phyloP scores from a whole-genome alignment of 2,329 filamentous ascomycete species.

The Shiraia sp. region DNA sequence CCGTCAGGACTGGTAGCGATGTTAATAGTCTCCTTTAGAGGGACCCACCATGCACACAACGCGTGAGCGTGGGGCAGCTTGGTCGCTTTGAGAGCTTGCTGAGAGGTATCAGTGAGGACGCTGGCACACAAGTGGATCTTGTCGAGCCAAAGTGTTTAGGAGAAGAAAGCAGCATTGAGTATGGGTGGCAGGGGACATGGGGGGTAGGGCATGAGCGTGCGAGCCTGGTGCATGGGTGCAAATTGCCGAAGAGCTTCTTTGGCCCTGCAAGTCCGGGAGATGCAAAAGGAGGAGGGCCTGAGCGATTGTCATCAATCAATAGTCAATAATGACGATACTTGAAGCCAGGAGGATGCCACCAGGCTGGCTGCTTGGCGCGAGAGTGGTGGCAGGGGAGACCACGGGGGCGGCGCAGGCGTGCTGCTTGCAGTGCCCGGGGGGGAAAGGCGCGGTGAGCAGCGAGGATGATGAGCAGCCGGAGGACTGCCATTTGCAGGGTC shows the following conservation, averaged over 20 bases:
- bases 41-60: constrained; percentile 32
- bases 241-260: constrained; percentile 12
- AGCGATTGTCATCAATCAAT: too few relatives aligned
- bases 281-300: constrained; percentile 33
- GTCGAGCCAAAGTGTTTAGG: too few relatives aligned
- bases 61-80: constrained; percentile 21
- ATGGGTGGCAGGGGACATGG: too few relatives aligned
- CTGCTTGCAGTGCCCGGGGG: constrained; percentile 15
- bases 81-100: not conserved
- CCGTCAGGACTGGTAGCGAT: constrained; percentile 35
- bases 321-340: constrained; percentile 35
- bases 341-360: constrained; percentile 19
- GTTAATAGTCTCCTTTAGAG: constrained; percentile 27
- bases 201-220: not conserved
- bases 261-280: constrained; percentile 23
- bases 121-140: not conserved
- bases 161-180: too few relatives aligned
- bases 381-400: constrained; percentile 23
- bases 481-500: constrained; percentile 31
- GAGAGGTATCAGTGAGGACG: not conserved
- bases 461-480: constrained; percentile 24
- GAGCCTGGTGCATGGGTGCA: constrained; percentile 13
- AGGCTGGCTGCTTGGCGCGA: constrained; percentile 13
- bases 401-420: constrained; percentile 17
- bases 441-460: constrained; percentile 14